phyloP scores from a whole-genome alignment of 306 rosid species.

The Glycyrrhiza uralensis region DNA sequence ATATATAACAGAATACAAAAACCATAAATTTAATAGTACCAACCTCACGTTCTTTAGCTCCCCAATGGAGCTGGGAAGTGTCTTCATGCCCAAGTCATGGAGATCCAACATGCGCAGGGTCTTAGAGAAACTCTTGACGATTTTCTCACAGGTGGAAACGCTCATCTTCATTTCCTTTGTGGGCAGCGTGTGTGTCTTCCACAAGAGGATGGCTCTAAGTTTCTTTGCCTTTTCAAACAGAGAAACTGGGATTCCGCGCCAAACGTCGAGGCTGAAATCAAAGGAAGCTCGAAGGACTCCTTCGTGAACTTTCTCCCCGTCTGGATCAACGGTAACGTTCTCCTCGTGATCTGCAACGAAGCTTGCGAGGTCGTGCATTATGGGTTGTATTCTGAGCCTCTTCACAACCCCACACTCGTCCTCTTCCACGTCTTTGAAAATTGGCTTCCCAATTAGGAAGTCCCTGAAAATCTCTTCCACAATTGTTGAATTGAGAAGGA shows the following conservation, averaged over 20 bases:
- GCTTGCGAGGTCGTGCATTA: background rate
- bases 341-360: background rate
- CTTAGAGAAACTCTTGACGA: background rate
- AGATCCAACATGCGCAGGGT: conserved; percentile 16
- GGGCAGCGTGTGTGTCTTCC: background rate
- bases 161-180: background rate
- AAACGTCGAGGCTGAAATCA: background rate
- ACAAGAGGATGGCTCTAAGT: background rate
- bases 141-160: background rate
- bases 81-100: background rate
- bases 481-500: background rate
- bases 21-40: no score
- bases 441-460: background rate
- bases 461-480: background rate
- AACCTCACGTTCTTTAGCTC: background rate
- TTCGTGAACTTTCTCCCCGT: background rate
- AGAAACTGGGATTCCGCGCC: background rate
- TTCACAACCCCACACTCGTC: background rate
- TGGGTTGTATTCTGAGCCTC: background rate
- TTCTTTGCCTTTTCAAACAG: background rate
- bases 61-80: background rate
- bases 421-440: background rate
- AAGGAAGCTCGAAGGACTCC: background rate
- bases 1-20: no score
- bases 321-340: background rate